Conservation (phyloP, 2,329 filamentous ascomycete genomes). For the Aspergillus transmontanensis region DNA sequence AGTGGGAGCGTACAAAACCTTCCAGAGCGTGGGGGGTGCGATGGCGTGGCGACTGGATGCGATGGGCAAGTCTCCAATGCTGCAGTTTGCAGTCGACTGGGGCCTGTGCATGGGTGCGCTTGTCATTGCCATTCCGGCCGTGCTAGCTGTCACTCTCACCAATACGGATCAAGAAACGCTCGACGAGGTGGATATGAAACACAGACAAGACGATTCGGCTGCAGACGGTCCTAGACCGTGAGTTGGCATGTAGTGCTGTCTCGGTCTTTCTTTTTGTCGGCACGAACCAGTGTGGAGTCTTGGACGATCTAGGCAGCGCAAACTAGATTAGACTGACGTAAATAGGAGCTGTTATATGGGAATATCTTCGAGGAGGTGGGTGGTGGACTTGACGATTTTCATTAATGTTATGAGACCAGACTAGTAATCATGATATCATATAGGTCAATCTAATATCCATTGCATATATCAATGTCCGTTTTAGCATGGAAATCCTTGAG, state of each 20-base stretch:
- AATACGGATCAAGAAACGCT: background rate
- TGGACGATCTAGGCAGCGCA: background rate
- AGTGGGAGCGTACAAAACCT: constrained; percentile 52
- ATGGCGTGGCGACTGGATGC: constrained; percentile 53
- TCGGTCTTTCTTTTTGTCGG: background rate
- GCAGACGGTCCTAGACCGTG: background rate
- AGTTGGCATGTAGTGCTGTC: background rate
- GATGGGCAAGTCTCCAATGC: constrained; percentile 37
- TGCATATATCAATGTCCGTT: background rate
- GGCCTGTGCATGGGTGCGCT: constrained; percentile 49
- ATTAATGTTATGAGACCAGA: background rate
- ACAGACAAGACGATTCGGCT: background rate
- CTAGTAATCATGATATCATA: background rate
- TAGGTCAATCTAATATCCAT: background rate
- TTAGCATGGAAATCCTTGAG: background rate
- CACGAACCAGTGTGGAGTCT: background rate
- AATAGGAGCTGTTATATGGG: background rate
- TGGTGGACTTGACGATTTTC: background rate
- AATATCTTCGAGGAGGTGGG: background rate
- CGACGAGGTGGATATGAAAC: background rate
- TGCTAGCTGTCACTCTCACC: constrained; percentile 41
- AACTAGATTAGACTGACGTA: background rate
- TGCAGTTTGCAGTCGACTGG: constrained; percentile 52
- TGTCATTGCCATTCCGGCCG: constrained; percentile 46
- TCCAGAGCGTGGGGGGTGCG: constrained; percentile 48